Percentiles rank a stretch among this genome's conserved stretches.
phyloP scores from a whole-genome alignment of 192 early-diverging fungal species.

The Gaertneriomyces semiglobifer region DNA sequence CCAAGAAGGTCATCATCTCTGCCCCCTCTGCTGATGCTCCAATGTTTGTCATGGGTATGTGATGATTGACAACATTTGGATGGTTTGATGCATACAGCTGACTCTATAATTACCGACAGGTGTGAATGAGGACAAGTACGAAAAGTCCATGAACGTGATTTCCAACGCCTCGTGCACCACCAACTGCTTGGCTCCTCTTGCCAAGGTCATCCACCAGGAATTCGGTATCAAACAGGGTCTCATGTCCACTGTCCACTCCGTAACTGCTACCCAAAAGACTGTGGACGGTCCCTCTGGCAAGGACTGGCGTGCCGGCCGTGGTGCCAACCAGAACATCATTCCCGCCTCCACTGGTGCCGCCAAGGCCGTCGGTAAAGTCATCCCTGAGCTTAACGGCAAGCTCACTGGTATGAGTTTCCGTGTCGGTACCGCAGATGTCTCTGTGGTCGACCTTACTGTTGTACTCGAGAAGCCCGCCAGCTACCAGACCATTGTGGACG shows the following conservation, averaged over 20 bases:
- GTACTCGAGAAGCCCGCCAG: conserved; percentile 85
- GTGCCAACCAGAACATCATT: conserved; percentile 97
- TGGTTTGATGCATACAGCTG: not conserved
- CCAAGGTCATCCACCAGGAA: conserved; percentile 94
- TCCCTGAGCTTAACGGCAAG: conserved; percentile 90
- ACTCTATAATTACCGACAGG: conserved; percentile 41
- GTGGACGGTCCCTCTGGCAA: conserved; percentile 96
- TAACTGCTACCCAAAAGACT: conserved; percentile 99
- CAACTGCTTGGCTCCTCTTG: conserved; percentile 97
- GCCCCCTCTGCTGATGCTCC: conserved; percentile 95
- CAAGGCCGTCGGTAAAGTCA: conserved; percentile 98
- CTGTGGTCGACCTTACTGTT: conserved; percentile 95
- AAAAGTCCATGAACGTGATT: conserved; percentile 74
- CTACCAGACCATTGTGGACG: conserved; percentile 86
- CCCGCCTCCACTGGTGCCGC: conserved; percentile 97
- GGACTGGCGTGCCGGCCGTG: conserved; percentile 97
- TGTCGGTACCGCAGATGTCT: conserved; percentile 90
- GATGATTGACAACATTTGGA: not conserved
- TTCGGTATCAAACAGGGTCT: conserved; percentile 95
- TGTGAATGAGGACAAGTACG: conserved; percentile 96
- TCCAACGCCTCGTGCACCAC: conserved; percentile 99
- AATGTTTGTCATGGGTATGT: conserved; percentile 82
- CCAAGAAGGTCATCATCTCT: conserved; percentile 99
- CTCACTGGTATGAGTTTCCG: conserved; percentile 99
- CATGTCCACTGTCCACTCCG: conserved; percentile 98